These are phyloP conservation scores for Curvularia lunata DNA, from an alignment of 2,329 filamentous ascomycete genomes.

Conservation along the genomic window DNA sequence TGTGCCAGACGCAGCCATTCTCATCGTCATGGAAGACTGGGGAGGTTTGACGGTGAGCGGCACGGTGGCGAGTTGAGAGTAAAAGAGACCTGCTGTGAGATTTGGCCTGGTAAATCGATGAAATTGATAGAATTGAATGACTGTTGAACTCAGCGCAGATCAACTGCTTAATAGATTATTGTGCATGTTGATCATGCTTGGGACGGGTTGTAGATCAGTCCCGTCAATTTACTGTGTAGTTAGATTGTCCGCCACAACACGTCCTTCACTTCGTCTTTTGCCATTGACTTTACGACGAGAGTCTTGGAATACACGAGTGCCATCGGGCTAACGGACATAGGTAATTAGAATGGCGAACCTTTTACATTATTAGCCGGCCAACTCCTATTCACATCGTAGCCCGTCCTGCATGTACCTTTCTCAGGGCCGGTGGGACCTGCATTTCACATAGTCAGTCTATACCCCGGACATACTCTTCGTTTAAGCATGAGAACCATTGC, in stretches of 20 bases:
- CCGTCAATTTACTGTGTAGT: background rate
- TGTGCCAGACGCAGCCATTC: constrained; percentile 1
- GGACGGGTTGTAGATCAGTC: background rate
- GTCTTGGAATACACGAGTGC: background rate
- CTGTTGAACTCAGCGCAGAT: background rate
- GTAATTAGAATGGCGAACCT: background rate
- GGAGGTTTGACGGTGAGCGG: constrained; percentile 2
- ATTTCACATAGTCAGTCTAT: constrained; percentile 20
- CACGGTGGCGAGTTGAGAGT: background rate
- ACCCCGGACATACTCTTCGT: constrained; percentile 21
- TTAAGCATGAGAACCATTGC: constrained; percentile 13
- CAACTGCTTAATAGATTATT: constrained; percentile 11
- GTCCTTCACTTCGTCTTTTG: constrained; percentile 1
- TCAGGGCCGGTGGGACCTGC: constrained; percentile 22
- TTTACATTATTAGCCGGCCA: constrained; percentile 14
- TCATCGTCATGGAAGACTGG: constrained; percentile 6
- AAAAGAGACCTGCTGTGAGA: background rate
- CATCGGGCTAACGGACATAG: background rate
- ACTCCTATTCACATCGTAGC: background rate
- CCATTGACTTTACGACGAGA: background rate
- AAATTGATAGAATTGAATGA: background rate
- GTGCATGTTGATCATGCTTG: constrained; percentile 15
- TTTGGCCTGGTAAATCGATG: background rate
- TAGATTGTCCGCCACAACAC: constrained; percentile 17
- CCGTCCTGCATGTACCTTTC: constrained; percentile 4